phyloP scores from a whole-genome alignment of 2,329 filamentous ascomycete species.

The Diaporthe longicolla region DNA sequence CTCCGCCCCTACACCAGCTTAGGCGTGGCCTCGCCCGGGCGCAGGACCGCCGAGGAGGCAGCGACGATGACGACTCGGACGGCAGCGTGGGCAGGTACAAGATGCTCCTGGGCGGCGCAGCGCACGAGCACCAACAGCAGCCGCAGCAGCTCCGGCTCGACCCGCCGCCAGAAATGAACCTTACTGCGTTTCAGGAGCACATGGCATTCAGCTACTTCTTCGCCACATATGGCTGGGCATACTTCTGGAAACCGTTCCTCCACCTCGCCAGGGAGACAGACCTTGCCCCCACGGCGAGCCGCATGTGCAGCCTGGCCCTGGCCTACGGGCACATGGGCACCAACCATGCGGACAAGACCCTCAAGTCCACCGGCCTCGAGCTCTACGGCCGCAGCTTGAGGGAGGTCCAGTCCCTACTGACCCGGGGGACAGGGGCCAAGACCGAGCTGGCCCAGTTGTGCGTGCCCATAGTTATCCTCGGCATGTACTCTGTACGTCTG shows the following conservation, averaged over 20 bases:
- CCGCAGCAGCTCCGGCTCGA: constrained; percentile 10
- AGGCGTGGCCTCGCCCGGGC: neutral
- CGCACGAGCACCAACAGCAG: constrained; percentile 13
- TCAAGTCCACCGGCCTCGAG: constrained; percentile 42
- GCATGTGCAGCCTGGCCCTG: constrained; percentile 44
- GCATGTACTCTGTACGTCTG: constrained; percentile 43
- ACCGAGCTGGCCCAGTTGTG: constrained; percentile 38
- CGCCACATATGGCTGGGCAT: constrained; percentile 49
- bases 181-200: constrained; percentile 47
- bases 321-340: constrained; percentile 43
- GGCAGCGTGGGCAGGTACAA: neutral
- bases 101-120: constrained; percentile 4
- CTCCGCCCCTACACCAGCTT: constrained; percentile 4
- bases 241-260: constrained; percentile 49
- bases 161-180: constrained; percentile 43
- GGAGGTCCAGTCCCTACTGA: constrained; percentile 41
- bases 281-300: constrained; percentile 42
- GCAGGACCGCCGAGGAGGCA: constrained; percentile 9
- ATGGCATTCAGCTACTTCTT: constrained; percentile 50
- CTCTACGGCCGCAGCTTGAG: constrained; percentile 39
- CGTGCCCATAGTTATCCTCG: constrained; percentile 40
- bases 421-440: constrained; percentile 7
- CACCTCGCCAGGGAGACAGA: constrained; percentile 44
- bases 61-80: neutral
- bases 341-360: constrained; percentile 32